Evolutionary conservation across 345 rosid species (phyloP), one percentile per base, ranked within the genome.

Genomic region (Ceriops tagal): DNA sequence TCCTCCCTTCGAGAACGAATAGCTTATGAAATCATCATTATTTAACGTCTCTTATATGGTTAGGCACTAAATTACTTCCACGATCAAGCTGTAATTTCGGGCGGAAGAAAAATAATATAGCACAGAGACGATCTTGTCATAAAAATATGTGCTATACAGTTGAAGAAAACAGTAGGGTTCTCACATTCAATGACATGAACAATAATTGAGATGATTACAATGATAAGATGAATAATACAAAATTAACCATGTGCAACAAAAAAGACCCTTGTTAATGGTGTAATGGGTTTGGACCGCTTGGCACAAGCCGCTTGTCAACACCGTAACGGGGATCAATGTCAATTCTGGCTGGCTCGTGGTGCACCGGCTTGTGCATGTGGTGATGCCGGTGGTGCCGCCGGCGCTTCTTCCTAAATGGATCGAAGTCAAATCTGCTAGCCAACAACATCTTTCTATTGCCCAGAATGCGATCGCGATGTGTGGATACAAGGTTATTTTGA

Each of bases 221-320:
- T 4, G 19, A 74, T 22, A 70, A 32, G 62, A 69, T 68, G 77
- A 67, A 22, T 26, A 72, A 49, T 62, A 66, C 53, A 69, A 77
- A 30, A 56, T 19, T 16, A 56, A 56, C 16, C 57, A 31, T 70
- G 27, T 26, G 27, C 13, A 22, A 61, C 52, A 7, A 47, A 39
- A 15, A 31, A 64, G 58, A 47, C 61, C 76, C 87, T 80, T 43
- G 49, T 13, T 13, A 89, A 73, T 89, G 92, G 81, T 89, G 96
- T 84, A 89, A 72, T 2, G 96, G 96, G 77, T 89, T 89, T 60
- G 96, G 96, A 74, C 96, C 96, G 22, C 90, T 81, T 51, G 96
- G 96, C 57, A 89, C 87, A 26, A 83, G 85, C 53, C 96, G 82
- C 34, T 87, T 82, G 15, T 85, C 86, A 5, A 6, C 90, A 7